Percentiles rank a stretch among this genome's conserved stretches.
Conservation (phyloP, 1,284 basidiomycete species). For the Tremellales sp. region DNA sequence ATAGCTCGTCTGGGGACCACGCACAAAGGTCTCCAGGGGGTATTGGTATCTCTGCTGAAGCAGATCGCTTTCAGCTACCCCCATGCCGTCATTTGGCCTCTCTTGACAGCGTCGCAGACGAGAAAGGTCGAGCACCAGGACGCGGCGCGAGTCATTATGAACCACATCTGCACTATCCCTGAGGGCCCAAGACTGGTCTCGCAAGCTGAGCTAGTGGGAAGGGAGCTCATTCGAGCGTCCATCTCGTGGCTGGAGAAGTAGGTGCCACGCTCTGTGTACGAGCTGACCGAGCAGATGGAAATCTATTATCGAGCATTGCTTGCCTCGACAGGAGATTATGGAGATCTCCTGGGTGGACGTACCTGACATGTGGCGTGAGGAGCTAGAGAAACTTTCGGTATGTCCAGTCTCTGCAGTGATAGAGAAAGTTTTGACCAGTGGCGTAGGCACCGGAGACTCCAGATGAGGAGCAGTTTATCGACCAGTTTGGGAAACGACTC, state of each 20-base stretch:
- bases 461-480: slow-evolving; percentile 35
- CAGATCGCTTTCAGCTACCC: slow-evolving; percentile 37
- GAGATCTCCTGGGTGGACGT: slow-evolving; percentile 35
- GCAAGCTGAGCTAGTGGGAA: slow-evolving; percentile 40
- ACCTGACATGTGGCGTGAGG: slow-evolving; percentile 28
- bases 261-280: background rate
- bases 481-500: slow-evolving; percentile 25
- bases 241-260: slow-evolving; percentile 37
- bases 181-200: slow-evolving; percentile 32
- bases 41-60: slow-evolving; percentile 35
- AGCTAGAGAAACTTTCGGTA: slow-evolving; percentile 19
- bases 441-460: slow-evolving; percentile 32
- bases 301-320: slow-evolving; percentile 25
- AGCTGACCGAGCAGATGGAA: slow-evolving; percentile 24
- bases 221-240: slow-evolving; percentile 38
- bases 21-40: slow-evolving; percentile 31
- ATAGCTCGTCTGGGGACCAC: slow-evolving; percentile 42
- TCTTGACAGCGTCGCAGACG: slow-evolving; percentile 42
- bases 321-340: slow-evolving; percentile 32
- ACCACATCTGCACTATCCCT: slow-evolving; percentile 36
- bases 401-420: background rate
- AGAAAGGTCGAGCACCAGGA: slow-evolving; percentile 36
- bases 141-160: slow-evolving; percentile 38
- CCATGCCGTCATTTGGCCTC: slow-evolving; percentile 45
- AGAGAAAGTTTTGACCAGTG: background rate